Evolutionary conservation across 129 eudicot genomes (phyloP), one percentile per base, ranked within the genome.

Genomic region (Escallonia rubra): DNA sequence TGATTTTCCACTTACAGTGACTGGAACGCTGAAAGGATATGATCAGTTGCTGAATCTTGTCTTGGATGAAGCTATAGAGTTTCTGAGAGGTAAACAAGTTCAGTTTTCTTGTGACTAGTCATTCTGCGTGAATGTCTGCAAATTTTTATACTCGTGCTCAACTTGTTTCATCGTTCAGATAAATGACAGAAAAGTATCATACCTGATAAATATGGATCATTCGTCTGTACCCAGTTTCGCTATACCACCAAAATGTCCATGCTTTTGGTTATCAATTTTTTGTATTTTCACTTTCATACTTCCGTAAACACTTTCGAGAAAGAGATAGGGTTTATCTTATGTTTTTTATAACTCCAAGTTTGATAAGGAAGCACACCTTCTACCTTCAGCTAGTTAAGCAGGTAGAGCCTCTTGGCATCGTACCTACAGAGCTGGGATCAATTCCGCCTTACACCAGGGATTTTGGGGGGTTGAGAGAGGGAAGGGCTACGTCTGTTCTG

Each of bases 31-130:
- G 48, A 93, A 93, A 78, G 99, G 99, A 46, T 93, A 93, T 76
- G 99, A 93, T 63, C 99, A 93, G 69, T 70, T 93, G 84, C 79
- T 93, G 72, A 93, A 93, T 75, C 96, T 93, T 79, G 99, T 93
- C 15, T 57, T 93, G 82, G 99, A 93, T 78, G 99, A 93, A 87
- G 99, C 97, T 41, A 74, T 77, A 12, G 97, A 91, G 73, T 88
- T 66, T 53, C 87, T 91, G 41, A 85, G 76, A 73, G 72, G 81
- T 65, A 76, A 23, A 51, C 49, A 34, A 63, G 16, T 66, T 43
- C 15, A 61, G 8, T 76, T 43, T 50, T 10, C 13, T 34, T 11
- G 6, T 54, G 6, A n/a, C 59, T 54, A 34, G 13, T 43, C 14
- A 10, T 48, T 10, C 54, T 50, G 3, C 15, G 9, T 47, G 39